Conservation (phyloP, 129 eudicot genomes). For the Saussurea involucrata region DNA sequence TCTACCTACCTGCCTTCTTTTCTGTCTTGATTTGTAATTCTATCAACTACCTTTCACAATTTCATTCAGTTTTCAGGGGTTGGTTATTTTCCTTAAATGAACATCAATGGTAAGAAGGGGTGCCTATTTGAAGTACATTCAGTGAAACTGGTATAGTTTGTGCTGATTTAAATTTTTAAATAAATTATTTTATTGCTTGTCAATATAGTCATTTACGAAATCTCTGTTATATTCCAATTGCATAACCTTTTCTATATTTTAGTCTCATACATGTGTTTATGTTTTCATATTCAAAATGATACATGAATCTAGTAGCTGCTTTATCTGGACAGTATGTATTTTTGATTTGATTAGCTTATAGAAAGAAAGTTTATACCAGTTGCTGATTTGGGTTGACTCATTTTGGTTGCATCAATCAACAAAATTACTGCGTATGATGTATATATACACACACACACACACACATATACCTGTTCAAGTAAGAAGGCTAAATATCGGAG, state of each 20-base stretch:
- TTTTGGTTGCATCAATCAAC: neutral
- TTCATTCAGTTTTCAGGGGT: neutral
- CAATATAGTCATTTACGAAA: neutral
- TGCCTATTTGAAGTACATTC: neutral
- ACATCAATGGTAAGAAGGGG: neutral
- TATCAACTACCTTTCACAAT: neutral
- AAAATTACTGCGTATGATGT: neutral
- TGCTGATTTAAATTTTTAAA: neutral
- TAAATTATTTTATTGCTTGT: neutral
- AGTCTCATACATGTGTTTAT: constrained; percentile 3
- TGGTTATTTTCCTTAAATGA: neutral
- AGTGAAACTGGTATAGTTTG: neutral
- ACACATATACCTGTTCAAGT: too few relatives aligned
- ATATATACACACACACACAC: neutral
- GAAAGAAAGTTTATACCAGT: neutral
- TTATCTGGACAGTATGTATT: neutral
- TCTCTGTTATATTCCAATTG: neutral
- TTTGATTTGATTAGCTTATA: neutral
- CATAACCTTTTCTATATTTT: neutral
- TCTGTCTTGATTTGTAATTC: too few relatives aligned
- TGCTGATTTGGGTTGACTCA: neutral
- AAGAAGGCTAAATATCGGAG: neutral
- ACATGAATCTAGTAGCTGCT: neutral
- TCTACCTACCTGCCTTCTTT: neutral
- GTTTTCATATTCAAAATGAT: neutral